A percentile compares a stretch with the other conserved stretches of the same genome.
Conservation (phyloP, 345 rosid species). For the Camelina laxa region DNA sequence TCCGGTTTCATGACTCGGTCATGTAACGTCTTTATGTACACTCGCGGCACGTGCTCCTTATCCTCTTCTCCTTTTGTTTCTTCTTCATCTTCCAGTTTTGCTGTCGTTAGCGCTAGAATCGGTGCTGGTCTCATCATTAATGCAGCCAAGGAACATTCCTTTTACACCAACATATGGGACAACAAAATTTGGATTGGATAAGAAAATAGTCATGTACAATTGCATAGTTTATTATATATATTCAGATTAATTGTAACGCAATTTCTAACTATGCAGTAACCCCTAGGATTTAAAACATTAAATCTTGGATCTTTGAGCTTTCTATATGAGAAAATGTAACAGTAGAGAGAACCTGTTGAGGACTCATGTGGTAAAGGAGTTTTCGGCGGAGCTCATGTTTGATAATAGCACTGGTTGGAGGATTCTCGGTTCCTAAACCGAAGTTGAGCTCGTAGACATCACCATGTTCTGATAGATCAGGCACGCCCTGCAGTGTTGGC, state of each 20-base stretch:
- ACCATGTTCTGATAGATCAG: constrained; percentile 74
- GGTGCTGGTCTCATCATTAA: constrained; percentile 86
- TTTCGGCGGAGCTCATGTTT: constrained; percentile 62
- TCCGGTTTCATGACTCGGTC: constrained; percentile 68
- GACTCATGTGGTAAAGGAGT: constrained; percentile 68
- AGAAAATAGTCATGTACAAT: not conserved
- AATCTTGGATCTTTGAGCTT: not conserved
- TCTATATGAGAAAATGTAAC: constrained; percentile 25
- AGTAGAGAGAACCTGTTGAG: constrained; percentile 62
- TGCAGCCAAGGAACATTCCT: constrained; percentile 78
- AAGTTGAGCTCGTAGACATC: constrained; percentile 70
- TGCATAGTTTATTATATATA: not conserved
- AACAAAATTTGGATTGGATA: not conserved
- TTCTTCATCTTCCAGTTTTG: constrained; percentile 46
- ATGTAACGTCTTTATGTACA: constrained; percentile 69
- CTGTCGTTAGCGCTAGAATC: constrained; percentile 53
- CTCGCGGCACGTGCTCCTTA: constrained; percentile 47
- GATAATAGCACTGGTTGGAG: constrained; percentile 76
- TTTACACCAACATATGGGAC: not conserved
- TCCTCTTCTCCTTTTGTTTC: constrained; percentile 22
- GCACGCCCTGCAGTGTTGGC: constrained; percentile 60
- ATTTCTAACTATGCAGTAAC: too few species aligned
- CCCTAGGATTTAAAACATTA: too few species aligned
- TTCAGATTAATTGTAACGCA: not conserved
- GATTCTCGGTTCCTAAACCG: constrained; percentile 67